Conservation (phyloP, 805 yeast genomes). For the Yamadazyma paraphyllophila region DNA sequence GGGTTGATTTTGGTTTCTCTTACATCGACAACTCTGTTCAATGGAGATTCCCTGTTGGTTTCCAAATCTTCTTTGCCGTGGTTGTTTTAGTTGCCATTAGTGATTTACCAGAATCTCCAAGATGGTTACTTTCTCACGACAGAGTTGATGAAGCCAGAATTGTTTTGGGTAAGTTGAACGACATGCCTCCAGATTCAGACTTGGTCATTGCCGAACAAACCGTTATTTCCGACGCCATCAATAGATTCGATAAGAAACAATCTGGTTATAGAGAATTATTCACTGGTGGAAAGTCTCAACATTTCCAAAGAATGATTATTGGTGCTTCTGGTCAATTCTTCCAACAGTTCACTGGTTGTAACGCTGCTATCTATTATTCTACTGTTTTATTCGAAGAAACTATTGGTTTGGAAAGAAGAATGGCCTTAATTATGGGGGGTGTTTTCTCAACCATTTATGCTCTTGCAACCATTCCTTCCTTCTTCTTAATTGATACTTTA, state of each 20-base stretch:
- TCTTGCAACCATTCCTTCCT: constrained; percentile 46
- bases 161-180: constrained; percentile 40
- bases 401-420: constrained; percentile 48
- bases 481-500: constrained; percentile 39
- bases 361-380: constrained; percentile 88
- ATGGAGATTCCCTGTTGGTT: constrained; percentile 47
- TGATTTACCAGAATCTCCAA: constrained; percentile 66
- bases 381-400: constrained; percentile 73
- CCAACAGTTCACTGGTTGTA: constrained; percentile 91
- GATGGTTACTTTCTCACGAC: constrained; percentile 60
- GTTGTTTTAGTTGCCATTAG: constrained; percentile 37
- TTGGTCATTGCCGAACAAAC: constrained; percentile 43
- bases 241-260: constrained; percentile 44
- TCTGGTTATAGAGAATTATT: constrained; percentile 44
- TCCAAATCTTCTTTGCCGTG: constrained; percentile 62
- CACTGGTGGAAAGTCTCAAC: constrained; percentile 56
- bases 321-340: constrained; percentile 72
- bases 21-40: constrained; percentile 48
- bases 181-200: constrained; percentile 31
- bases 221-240: constrained; percentile 48
- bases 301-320: constrained; percentile 53
- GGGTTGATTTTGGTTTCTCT: constrained; percentile 64
- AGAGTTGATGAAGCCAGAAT: constrained; percentile 32
- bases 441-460: constrained; percentile 60
- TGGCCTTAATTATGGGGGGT: constrained; percentile 63